phyloP scores from a whole-genome alignment of 2,329 filamentous ascomycete species.

The Colletotrichum siamense region DNA sequence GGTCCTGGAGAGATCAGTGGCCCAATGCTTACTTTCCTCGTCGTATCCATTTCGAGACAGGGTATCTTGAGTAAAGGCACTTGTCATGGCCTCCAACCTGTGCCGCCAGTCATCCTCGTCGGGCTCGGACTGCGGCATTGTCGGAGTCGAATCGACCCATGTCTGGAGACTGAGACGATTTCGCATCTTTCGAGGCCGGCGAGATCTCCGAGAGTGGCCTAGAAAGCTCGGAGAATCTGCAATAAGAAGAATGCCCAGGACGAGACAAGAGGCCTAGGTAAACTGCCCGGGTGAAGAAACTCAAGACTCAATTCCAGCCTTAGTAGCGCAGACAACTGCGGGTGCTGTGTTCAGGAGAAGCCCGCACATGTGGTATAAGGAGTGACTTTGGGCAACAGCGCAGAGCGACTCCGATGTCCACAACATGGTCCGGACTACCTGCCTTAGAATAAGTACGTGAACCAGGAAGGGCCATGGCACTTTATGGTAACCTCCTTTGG shows the following conservation, averaged over 20 bases:
- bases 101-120: background rate
- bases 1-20: background rate
- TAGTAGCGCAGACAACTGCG: background rate
- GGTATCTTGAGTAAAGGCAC: background rate
- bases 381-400: background rate
- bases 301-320: background rate
- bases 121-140: background rate
- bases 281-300: background rate
- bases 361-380: background rate
- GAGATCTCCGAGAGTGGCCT: background rate
- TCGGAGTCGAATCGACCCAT: conserved; percentile 8
- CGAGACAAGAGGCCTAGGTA: background rate
- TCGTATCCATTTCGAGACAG: conserved; percentile 9
- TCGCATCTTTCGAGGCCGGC: background rate
- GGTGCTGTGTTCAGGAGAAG: background rate
- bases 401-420: background rate
- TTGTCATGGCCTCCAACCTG: background rate
- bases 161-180: conserved; percentile 9
- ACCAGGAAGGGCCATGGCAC: background rate
- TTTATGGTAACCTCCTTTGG: background rate
- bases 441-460: background rate
- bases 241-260: background rate
- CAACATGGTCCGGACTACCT: background rate
- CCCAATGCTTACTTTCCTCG: conserved; percentile 8
- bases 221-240: background rate